A percentile compares a stretch with the other conserved stretches of the same genome.
Evolutionary conservation across 1,284 basidiomycete species (phyloP).

Genomic region (Apiotrichum akiyoshidainum): DNA sequence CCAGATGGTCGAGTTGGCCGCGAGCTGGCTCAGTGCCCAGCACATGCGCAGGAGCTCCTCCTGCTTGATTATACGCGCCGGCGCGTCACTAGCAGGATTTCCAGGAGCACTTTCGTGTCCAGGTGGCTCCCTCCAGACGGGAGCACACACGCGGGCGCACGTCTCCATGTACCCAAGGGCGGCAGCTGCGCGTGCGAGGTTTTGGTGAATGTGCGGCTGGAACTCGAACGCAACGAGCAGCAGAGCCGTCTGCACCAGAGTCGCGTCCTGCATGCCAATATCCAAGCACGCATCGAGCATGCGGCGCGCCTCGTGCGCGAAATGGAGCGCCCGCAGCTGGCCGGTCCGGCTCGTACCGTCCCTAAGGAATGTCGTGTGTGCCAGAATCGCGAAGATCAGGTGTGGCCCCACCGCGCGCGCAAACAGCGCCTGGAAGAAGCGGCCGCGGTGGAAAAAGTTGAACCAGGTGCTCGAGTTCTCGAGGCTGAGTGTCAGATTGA

Average conservation of each 20-base stretch:
- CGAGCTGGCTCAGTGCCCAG: constrained; percentile 29
- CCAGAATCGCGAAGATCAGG: constrained; percentile 30
- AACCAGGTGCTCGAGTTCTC: constrained; percentile 25
- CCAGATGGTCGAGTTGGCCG: constrained; percentile 28
- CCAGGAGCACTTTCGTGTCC: neutral
- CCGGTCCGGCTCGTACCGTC: constrained; percentile 19
- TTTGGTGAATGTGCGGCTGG: constrained; percentile 31
- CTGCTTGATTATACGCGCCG: constrained; percentile 14
- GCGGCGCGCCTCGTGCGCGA: constrained; percentile 27
- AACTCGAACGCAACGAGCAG: constrained; percentile 34
- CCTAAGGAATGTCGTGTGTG: constrained; percentile 28
- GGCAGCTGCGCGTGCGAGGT: constrained; percentile 18
- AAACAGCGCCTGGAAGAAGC: constrained; percentile 24
- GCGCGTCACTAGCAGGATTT: neutral
- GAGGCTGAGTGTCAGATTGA: constrained; percentile 12
- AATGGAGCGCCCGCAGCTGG: constrained; percentile 25
- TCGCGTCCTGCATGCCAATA: constrained; percentile 22
- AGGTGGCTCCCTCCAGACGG: neutral
- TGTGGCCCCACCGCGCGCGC: constrained; percentile 16
- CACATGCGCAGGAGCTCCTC: constrained; percentile 34
- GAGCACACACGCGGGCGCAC: constrained; percentile 20
- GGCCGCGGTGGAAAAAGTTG: constrained; percentile 26
- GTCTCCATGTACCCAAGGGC: constrained; percentile 27
- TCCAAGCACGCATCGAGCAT: constrained; percentile 29
- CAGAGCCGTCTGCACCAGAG: constrained; percentile 30